Conservation (phyloP, 495 filamentous ascomycete genomes). For the Neurospora terricola region DNA sequence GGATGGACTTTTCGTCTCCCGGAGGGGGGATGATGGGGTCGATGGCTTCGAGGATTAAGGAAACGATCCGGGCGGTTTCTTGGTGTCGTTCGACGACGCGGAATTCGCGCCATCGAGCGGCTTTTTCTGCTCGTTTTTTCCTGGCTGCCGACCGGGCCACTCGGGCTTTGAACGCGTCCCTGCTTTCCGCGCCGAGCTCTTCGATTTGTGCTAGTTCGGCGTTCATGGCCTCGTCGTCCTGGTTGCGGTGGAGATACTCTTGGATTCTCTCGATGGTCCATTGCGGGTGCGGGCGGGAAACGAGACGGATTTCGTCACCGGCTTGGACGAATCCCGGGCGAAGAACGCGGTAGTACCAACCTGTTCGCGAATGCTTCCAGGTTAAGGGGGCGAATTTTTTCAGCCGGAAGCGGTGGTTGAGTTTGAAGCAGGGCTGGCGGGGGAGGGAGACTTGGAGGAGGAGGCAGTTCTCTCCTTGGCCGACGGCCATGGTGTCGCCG, state of each 20-base stretch:
- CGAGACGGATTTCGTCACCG: slow-evolving; percentile 35
- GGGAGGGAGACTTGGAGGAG: neutral
- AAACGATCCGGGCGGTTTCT: slow-evolving; percentile 31
- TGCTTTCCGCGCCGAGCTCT: slow-evolving; percentile 39
- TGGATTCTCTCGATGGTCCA: slow-evolving; percentile 49
- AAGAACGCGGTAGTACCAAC: slow-evolving; percentile 48
- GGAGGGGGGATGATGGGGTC: neutral
- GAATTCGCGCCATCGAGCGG: slow-evolving; percentile 34
- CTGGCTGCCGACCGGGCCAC: slow-evolving; percentile 16
- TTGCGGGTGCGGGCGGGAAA: slow-evolving; percentile 33
- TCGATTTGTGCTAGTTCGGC: slow-evolving; percentile 33
- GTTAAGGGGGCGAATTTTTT: slow-evolving; percentile 44
- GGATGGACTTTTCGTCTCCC: neutral
- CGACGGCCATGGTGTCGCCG: slow-evolving; percentile 45
- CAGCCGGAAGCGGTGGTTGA: slow-evolving; percentile 46
- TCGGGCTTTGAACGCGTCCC: slow-evolving; percentile 28
- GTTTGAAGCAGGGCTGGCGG: slow-evolving; percentile 40
- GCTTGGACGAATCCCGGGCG: slow-evolving; percentile 35
- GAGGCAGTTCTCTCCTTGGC: no score
- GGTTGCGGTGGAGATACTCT: slow-evolving; percentile 42
- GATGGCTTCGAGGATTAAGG: slow-evolving; percentile 30
- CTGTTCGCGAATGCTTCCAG: slow-evolving; percentile 41
- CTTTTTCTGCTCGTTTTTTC: slow-evolving; percentile 11
- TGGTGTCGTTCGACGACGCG: slow-evolving; percentile 31
- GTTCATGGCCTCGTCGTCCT: slow-evolving; percentile 32